Evolutionary conservation across 768 basidiomycete genomes (phyloP).

Genomic region (Suillus bovinus): DNA sequence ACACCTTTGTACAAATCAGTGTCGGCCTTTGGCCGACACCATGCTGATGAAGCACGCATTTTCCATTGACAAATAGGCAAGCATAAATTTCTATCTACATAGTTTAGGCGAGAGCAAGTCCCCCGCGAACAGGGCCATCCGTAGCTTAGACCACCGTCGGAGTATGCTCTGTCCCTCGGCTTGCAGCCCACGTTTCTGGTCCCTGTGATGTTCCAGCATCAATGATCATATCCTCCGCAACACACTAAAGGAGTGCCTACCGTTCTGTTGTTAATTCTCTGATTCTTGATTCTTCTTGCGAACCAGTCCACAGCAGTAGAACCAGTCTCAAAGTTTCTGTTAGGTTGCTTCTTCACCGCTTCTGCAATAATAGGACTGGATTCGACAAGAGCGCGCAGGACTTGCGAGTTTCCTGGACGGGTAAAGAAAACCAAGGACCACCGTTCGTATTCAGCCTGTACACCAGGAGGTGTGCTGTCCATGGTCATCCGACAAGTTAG

Average conservation of each 20-base stretch:
- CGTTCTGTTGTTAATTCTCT: conserved; percentile 41
- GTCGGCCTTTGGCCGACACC: too few relatives aligned
- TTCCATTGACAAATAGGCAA: too few relatives aligned
- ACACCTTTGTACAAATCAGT: too few relatives aligned
- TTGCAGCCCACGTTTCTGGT: conserved; percentile 32
- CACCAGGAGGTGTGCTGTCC: conserved; percentile 50
- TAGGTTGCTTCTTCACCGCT: conserved; percentile 35
- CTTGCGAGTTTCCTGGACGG: conserved; percentile 53
- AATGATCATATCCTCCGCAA: background rate
- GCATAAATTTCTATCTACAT: too few relatives aligned
- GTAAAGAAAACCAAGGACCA: conserved; percentile 74
- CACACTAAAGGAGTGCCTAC: conserved; percentile 22
- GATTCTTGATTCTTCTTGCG: conserved; percentile 38
- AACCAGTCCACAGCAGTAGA: conserved; percentile 44
- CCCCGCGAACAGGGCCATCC: too few relatives aligned
- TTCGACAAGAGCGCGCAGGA: conserved; percentile 51
- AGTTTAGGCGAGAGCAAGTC: too few relatives aligned
- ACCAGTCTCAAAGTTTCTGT: conserved; percentile 37
- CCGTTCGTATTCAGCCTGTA: conserved; percentile 51
- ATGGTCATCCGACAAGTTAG: background rate
- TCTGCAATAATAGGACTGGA: conserved; percentile 52
- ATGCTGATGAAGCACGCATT: too few relatives aligned
- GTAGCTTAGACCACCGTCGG: conserved; percentile 17
- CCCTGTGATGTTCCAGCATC: conserved; percentile 19
- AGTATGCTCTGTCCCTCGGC: conserved; percentile 32